These are phyloP conservation scores for Mrakiaceae sp. DNA, from an alignment of 1,284 basidiomycete genomes.

Conservation along the genomic window DNA sequence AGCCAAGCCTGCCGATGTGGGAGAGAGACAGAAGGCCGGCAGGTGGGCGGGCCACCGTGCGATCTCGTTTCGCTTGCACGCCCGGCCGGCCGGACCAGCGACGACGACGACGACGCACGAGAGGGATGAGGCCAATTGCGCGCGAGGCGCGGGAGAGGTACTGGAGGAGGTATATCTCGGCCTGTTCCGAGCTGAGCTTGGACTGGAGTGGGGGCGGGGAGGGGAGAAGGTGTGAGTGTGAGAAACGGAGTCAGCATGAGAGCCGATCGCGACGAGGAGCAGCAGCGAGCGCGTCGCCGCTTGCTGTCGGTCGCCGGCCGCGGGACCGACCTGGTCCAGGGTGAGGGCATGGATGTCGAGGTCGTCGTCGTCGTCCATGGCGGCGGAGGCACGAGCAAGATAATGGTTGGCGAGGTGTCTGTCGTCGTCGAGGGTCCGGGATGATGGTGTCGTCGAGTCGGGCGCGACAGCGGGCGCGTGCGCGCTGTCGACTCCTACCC, in stretches of 20 bases:
- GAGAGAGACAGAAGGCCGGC: background rate
- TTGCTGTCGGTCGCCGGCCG: background rate
- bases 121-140: conserved; percentile 41
- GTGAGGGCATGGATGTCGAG: background rate
- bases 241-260: background rate
- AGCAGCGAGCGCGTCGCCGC: background rate
- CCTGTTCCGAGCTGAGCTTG: conserved; percentile 60
- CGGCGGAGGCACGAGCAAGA: background rate
- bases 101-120: conserved; percentile 38
- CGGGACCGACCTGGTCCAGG: conserved; percentile 7
- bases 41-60: background rate
- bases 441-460: no score
- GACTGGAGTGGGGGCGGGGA: conserved; percentile 38
- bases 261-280: no score
- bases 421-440: no score
- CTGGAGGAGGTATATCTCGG: conserved; percentile 67
- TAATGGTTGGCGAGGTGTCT: background rate
- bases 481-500: background rate
- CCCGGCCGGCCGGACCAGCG: background rate
- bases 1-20: no score
- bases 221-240: background rate
- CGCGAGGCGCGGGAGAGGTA: conserved; percentile 63
- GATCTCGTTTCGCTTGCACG: no score
- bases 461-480: no score
- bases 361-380: conserved; percentile 2